Base-by-base conservation (phyloP, 1,284 basidiomycete genomes). In the Leucoagaricus sp. region DNA sequence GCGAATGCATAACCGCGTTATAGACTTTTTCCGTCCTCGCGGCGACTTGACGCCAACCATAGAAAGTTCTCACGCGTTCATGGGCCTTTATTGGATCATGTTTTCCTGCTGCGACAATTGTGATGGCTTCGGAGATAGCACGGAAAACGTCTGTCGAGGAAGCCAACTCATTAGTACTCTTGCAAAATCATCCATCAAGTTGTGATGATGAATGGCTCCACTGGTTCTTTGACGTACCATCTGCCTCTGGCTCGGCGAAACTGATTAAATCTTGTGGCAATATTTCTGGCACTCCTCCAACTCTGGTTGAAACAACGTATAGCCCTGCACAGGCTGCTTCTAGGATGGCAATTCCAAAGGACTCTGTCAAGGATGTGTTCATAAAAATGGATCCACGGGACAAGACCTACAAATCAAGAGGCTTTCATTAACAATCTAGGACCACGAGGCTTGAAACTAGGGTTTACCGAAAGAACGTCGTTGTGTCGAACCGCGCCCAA, bases 281-380 rank as follows among this genome's bases (percentile, higher is more conserved):
- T 55, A 98, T 91, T 72, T 99, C 97, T 0, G 97, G 95, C 0
- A 98, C 91, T 1, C 97, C 96, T 0, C 97, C 96, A 0, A 99
- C 96, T 31, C 87, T 83, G 0, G 96, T 99, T 15, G 90, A 89
- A 33, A 99, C 97, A 36, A 98, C 91, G 66, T 97, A 96, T 8
- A 99, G 78, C 0, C 97, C 97, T 0, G 93, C 86, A 63, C 91
- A 96, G 0, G 97, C 97, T 0, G 97, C 97, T 77, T 99, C 97
- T 48, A 99, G 82, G 62, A 97, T 94, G 7, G 91, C 91, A 61
- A 96, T 99, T 0, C 97, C 96, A 65, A 99, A 99, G 0, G 97
- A 86, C 71, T 99, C 96, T 0, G 96, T 99, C 19, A 99, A 80
- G 0, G 93, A 96, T 0, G 96, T 96, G 69, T 96, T 97, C 75